A percentile compares a stretch with the other conserved stretches of the same genome.
Conservation (phyloP, 2,329 filamentous ascomycete genomes). For the Ceratocystis huliohia region DNA sequence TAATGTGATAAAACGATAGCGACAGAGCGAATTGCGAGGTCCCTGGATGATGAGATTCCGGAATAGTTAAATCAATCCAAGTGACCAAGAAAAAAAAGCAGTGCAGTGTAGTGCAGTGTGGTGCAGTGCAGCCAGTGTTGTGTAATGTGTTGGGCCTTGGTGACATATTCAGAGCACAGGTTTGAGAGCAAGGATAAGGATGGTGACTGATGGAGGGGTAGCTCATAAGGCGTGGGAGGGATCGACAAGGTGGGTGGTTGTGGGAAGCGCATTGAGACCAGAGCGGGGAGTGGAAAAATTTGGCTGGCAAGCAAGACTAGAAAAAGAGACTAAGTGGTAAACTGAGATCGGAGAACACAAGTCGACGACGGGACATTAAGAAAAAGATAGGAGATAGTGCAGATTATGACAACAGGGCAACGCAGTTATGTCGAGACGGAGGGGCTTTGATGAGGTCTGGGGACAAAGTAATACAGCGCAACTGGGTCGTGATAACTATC, state of each 20-base stretch:
- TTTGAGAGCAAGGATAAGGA: slow-evolving; percentile 16
- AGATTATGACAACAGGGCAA: too few species aligned
- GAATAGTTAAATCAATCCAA: background rate
- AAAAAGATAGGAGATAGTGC: background rate
- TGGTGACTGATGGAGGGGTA: slow-evolving; percentile 19
- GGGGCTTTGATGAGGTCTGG: background rate
- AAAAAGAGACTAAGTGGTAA: background rate
- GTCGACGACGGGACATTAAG: background rate
- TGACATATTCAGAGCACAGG: slow-evolving; percentile 10
- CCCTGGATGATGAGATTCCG: too few species aligned
- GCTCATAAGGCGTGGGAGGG: slow-evolving; percentile 16
- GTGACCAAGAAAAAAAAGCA: background rate
- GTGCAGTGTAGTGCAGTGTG: background rate
- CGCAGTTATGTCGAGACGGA: background rate
- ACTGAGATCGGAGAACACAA: background rate
- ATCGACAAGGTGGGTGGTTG: slow-evolving; percentile 17
- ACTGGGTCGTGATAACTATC: background rate
- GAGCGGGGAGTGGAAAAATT: slow-evolving; percentile 21
- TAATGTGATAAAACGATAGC: too few species aligned
- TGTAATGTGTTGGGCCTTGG: background rate
- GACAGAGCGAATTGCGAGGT: too few species aligned
- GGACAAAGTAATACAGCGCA: background rate
- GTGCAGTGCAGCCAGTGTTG: background rate
- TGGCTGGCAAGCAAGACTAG: slow-evolving; percentile 1
- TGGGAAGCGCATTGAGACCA: slow-evolving; percentile 18